A percentile compares a stretch with the other conserved stretches of the same genome.
Conservation (phyloP, 768 basidiomycete species). For the Russula virescens region DNA sequence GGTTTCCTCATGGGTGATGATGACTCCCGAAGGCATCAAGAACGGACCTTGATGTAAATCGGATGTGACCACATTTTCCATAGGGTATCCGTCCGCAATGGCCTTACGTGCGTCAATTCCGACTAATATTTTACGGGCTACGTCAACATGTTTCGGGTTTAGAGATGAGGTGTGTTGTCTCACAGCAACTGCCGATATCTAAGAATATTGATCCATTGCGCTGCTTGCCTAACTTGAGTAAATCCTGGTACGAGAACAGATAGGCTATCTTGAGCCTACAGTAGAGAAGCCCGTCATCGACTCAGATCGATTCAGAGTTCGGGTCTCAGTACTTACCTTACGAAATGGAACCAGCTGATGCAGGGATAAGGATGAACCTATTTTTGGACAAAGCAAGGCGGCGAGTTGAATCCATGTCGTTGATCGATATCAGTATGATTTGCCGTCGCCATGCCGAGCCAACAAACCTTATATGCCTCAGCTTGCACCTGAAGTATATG, state of each 20-base stretch:
- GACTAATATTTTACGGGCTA: constrained; percentile 26
- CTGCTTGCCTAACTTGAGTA: constrained; percentile 32
- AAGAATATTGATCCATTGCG: constrained; percentile 36
- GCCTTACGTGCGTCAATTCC: constrained; percentile 41
- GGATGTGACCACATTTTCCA: constrained; percentile 34
- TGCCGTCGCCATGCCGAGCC: neutral
- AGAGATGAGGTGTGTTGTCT: constrained; percentile 12
- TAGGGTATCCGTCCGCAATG: constrained; percentile 40
- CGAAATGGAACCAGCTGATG: constrained; percentile 2
- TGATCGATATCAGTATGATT: neutral
- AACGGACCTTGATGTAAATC: constrained; percentile 36
- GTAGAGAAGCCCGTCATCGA: neutral
- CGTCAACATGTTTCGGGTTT: neutral
- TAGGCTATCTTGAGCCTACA: constrained; percentile 4
- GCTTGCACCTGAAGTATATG: constrained; percentile 30
- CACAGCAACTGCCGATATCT: constrained; percentile 44
- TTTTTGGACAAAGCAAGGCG: neutral
- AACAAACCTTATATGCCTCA: constrained; percentile 30
- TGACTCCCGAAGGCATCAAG: neutral
- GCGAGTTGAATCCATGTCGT: too few species aligned
- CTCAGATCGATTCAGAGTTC: neutral
- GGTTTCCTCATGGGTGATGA: too few species aligned
- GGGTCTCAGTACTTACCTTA: neutral
- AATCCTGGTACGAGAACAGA: neutral
- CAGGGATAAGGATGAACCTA: constrained; percentile 8